Evolutionary conservation across 495 filamentous ascomycete genomes (phyloP).

Genomic region (Aspergillus olivimuriae): DNA sequence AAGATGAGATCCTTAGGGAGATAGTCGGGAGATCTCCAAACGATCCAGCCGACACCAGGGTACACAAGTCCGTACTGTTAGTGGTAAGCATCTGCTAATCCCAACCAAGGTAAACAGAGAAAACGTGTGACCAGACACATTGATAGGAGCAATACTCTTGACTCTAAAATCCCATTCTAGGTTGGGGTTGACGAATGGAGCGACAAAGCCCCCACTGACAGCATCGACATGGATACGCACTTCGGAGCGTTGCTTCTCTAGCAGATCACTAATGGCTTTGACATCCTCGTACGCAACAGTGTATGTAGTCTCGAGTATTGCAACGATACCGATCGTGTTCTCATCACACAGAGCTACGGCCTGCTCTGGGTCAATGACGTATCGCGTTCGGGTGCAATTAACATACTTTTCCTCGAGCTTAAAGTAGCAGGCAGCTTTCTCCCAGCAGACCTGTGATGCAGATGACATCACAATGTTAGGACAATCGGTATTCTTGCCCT

Average conservation of each 20-base stretch:
- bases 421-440: slow-evolving; percentile 90
- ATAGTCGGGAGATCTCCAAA: slow-evolving; percentile 79
- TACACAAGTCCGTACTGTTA: slow-evolving; percentile 58
- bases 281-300: slow-evolving; percentile 92
- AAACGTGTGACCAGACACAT: slow-evolving; percentile 90
- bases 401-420: slow-evolving; percentile 86
- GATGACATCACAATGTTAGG: slow-evolving; percentile 92
- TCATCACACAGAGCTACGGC: slow-evolving; percentile 82
- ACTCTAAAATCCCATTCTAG: slow-evolving; percentile 87
- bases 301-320: slow-evolving; percentile 85
- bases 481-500: slow-evolving; percentile 63
- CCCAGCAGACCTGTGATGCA: slow-evolving; percentile 93
- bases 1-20: slow-evolving; percentile 88
- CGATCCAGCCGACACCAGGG: slow-evolving; percentile 87
- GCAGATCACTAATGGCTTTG: slow-evolving; percentile 79
- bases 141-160: slow-evolving; percentile 82
- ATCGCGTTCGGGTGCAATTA: slow-evolving; percentile 74
- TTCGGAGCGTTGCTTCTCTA: slow-evolving; percentile 64
- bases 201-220: slow-evolving; percentile 84
- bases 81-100: no score
- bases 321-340: slow-evolving; percentile 92
- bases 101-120: slow-evolving; percentile 44
- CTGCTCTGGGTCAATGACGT: slow-evolving; percentile 79
- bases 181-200: slow-evolving; percentile 73
- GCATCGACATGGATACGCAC: slow-evolving; percentile 88